A percentile compares a stretch with the other conserved stretches of the same genome.
These are phyloP conservation scores for Eragrostis tef DNA, from an alignment of 202 grass and related monocot genomes.

Conservation along the genomic window DNA sequence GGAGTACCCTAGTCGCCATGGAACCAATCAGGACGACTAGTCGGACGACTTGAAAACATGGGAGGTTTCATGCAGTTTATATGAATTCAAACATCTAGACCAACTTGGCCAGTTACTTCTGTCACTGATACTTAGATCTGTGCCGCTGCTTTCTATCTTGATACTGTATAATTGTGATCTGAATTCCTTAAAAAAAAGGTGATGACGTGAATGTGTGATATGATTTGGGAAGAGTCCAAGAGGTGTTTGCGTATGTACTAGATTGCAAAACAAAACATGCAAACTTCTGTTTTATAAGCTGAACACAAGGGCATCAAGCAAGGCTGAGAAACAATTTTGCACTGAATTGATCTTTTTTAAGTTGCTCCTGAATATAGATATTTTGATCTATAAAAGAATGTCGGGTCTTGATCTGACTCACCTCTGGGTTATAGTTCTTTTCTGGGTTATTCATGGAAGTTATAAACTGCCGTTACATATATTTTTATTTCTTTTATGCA, in stretches of 20 bases:
- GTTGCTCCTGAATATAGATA: background rate
- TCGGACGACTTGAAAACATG: too few relatives aligned
- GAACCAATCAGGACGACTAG: too few relatives aligned
- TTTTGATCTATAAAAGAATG: constrained; percentile 13
- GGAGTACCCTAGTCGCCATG: too few relatives aligned
- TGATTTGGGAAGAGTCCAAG: constrained; percentile 16
- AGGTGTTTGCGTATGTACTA: constrained; percentile 2
- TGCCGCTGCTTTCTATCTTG: background rate
- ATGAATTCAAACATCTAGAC: background rate
- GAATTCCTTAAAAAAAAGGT: constrained; percentile 15
- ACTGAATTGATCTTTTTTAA: constrained; percentile 22
- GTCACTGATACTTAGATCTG: constrained; percentile 15
- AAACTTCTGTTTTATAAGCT: background rate
- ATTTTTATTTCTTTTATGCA: background rate
- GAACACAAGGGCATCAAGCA: background rate
- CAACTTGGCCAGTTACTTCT: background rate
- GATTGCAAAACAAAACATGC: constrained; percentile 14
- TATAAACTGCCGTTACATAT: constrained; percentile 23
- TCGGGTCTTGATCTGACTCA: background rate
- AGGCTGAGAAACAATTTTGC: background rate
- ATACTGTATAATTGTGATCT: background rate
- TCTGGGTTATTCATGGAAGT: constrained; percentile 16
- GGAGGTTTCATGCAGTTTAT: too few relatives aligned
- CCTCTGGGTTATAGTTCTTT: background rate
- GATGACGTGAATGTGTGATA: constrained; percentile 26